Percentiles rank a stretch among this genome's conserved stretches.
Conservation (phyloP, 2,329 filamentous ascomycete species). For the Fonsecaea monophora region DNA sequence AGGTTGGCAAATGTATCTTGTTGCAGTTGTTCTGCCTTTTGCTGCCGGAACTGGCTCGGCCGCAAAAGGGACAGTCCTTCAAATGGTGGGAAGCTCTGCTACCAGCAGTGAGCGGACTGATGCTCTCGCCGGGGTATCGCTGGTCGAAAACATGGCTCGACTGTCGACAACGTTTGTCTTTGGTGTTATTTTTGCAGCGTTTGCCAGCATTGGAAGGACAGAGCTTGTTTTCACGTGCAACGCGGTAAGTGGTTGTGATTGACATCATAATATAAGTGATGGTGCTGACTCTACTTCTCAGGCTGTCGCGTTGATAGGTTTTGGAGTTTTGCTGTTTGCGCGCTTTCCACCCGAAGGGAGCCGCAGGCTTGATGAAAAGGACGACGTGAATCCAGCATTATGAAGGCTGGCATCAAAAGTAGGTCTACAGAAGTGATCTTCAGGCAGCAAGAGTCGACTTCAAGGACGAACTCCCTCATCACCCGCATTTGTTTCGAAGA, state of each 20-base stretch:
- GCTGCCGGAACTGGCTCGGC: conserved; percentile 73
- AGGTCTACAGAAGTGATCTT: background rate
- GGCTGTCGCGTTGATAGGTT: conserved; percentile 38
- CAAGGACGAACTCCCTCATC: background rate
- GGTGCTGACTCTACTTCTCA: background rate
- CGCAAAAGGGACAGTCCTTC: conserved; percentile 74
- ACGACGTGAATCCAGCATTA: background rate
- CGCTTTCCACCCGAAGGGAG: conserved; percentile 38
- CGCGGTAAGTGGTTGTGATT: conserved; percentile 46
- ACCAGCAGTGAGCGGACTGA: conserved; percentile 62
- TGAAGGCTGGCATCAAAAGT: background rate
- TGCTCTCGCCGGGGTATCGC: conserved; percentile 71
- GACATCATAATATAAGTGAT: background rate
- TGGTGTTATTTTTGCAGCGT: conserved; percentile 69
- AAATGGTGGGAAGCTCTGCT: conserved; percentile 66
- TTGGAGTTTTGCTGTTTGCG: conserved; percentile 37
- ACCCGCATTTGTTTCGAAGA: background rate
- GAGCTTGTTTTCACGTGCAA: conserved; percentile 73
- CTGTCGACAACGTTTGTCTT: conserved; percentile 70
- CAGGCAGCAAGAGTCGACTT: background rate
- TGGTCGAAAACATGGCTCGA: conserved; percentile 72
- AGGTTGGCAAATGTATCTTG: conserved; percentile 73
- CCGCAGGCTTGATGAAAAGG: conserved; percentile 18
- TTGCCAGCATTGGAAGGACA: conserved; percentile 65
- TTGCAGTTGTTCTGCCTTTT: conserved; percentile 69